Evolutionary conservation across 768 basidiomycete genomes (phyloP), one percentile per base, ranked within the genome.

Genomic region (Hortiboletus campestris): DNA sequence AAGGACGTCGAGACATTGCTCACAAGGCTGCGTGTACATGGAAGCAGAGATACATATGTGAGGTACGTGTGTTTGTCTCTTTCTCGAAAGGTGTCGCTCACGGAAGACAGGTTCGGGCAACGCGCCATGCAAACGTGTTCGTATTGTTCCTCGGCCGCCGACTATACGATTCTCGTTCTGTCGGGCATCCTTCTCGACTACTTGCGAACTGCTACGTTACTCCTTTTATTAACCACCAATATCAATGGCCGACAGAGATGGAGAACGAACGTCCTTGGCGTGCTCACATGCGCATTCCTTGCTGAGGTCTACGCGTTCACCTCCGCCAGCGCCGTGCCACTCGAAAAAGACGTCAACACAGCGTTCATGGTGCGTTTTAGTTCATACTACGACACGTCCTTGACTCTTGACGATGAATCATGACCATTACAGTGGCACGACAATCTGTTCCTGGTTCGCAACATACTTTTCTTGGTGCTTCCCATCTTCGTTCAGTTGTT

Each of bases 351-450:
- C 38, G 75, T 76, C 22, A 51, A 49, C 13, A 55, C 59, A 31
- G 73, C 77, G 13, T 68, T 74, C 55, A 78, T 78, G 77, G 76
- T 78, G 53, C 49, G 73, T 66, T 38, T 9, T 5, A 20, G 35
- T 57, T 10, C 20, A 13, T 40, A 11, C 44, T 49, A 28, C 32
- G 46, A 49, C 17, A 13, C 22, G 6, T 45, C 34, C 14, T 12
- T 20, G 29, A 19, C 22, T 29, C 39, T 31, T 65, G 34, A 61
- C 40, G 11, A 39, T 13, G 36, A 28, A 19, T 19, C 6, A 19
- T 43, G 29, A 47, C n/a, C n/a, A 20, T 53, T 17, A 14, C 47
- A 90, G 88, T 86, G 84, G 83, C 85, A 88, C 70, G 86, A 90
- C 66, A 74, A 65, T 28, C 70, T 85, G 36, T 78, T 80, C 65